Percentiles rank a stretch among this genome's conserved stretches.
Conservation (phyloP, 345 rosid genomes). For the Camelina hispida region DNA sequence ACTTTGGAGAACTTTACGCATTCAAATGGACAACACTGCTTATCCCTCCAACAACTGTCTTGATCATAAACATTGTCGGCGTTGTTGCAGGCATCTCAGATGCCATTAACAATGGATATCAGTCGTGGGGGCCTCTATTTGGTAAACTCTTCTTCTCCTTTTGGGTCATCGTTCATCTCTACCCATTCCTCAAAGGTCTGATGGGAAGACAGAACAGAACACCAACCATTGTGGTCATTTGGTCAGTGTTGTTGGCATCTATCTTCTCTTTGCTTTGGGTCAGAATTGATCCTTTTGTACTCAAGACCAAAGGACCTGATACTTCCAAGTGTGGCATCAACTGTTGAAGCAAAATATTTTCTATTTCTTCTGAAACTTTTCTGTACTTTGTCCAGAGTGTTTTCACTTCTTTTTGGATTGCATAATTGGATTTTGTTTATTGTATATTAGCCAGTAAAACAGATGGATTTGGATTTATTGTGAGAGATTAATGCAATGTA, state of each 20-base stretch:
- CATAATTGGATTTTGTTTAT: slow-evolving; percentile 34
- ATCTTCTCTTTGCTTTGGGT: slow-evolving; percentile 98
- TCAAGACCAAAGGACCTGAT: slow-evolving; percentile 94
- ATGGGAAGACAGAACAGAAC: slow-evolving; percentile 98
- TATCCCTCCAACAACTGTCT: slow-evolving; percentile 94
- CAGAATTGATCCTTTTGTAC: slow-evolving; percentile 85
- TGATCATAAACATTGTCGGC: slow-evolving; percentile 87
- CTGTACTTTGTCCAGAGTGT: slow-evolving; percentile 20
- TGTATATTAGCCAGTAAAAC: slow-evolving; percentile 30
- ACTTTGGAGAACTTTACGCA: slow-evolving; percentile 83
- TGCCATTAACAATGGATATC: slow-evolving; percentile 90
- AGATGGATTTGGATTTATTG: slow-evolving; percentile 23
- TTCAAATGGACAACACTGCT: slow-evolving; percentile 96
- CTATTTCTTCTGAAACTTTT: slow-evolving; percentile 11
- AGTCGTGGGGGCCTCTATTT: slow-evolving; percentile 91
- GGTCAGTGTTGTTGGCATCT: slow-evolving; percentile 93
- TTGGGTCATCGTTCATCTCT: slow-evolving; percentile 96
- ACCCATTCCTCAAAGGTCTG: slow-evolving; percentile 97
- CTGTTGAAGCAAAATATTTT: slow-evolving; percentile 54
- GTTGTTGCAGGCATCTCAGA: slow-evolving; percentile 96
- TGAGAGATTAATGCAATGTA: slow-evolving; percentile 26
- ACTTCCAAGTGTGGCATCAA: slow-evolving; percentile 85
- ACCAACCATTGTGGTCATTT: slow-evolving; percentile 93
- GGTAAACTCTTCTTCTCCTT: slow-evolving; percentile 96
- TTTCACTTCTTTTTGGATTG: slow-evolving; percentile 29